A percentile compares a stretch with the other conserved stretches of the same genome.
Conservation (phyloP, 1,284 basidiomycete genomes). For the Rhodotorula sp. region DNA sequence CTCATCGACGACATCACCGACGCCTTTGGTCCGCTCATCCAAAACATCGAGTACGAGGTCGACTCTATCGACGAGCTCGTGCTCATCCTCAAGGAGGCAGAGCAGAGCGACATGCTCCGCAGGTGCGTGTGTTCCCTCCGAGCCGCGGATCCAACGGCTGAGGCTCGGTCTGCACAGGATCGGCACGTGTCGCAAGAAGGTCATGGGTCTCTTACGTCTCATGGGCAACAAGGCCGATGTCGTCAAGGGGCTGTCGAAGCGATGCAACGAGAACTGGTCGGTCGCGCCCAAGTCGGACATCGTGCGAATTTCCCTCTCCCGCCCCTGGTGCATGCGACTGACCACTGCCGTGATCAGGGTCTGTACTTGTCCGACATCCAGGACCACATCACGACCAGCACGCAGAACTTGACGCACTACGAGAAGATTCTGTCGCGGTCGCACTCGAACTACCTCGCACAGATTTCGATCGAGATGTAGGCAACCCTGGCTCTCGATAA, state of each 20-base stretch:
- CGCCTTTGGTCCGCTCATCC: constrained; percentile 97
- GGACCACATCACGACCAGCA: constrained; percentile 99
- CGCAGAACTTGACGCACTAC: constrained; percentile 97
- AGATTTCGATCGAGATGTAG: constrained; percentile 94
- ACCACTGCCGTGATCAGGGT: constrained; percentile 15
- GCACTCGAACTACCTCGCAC: constrained; percentile 98
- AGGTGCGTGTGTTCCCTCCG: constrained; percentile 50
- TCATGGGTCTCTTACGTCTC: constrained; percentile 89
- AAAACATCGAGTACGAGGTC: constrained; percentile 98
- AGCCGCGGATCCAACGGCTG: neutral
- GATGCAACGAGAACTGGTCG: constrained; percentile 99
- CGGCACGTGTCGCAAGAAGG: constrained; percentile 97
- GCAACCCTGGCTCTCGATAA: neutral
- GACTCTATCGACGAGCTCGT: constrained; percentile 99
- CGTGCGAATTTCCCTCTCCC: constrained; percentile 85
- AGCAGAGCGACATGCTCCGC: constrained; percentile 76
- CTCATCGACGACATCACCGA: constrained; percentile 99
- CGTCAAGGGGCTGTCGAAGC: constrained; percentile 96
- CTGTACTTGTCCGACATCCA: constrained; percentile 51
- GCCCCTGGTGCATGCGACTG: constrained; percentile 55
- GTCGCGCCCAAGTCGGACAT: constrained; percentile 98
- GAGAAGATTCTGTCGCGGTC: constrained; percentile 98
- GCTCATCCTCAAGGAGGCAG: constrained; percentile 84
- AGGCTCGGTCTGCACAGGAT: constrained; percentile 60
- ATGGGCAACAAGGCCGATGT: constrained; percentile 99